Conservation (phyloP, 176 grass and related monocot species). For the Neostapfia colusana region DNA sequence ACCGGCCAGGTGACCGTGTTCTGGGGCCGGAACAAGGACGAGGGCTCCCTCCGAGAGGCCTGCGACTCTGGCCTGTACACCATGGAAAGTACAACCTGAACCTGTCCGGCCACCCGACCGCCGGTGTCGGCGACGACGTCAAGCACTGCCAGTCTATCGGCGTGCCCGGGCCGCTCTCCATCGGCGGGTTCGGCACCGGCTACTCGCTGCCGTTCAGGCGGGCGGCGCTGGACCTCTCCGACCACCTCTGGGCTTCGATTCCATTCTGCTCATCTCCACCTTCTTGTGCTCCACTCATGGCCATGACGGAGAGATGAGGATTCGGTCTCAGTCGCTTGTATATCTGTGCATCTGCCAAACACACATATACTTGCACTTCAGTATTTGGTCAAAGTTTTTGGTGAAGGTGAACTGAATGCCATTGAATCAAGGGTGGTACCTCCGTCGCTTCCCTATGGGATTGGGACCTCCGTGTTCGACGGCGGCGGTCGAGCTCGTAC, state of each 20-base stretch:
- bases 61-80: constrained; percentile 28
- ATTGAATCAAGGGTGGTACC: no score
- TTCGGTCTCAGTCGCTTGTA: no score
- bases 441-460: no score
- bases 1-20: constrained; percentile 36
- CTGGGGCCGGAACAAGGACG: constrained; percentile 34
- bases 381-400: no score
- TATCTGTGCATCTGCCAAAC: no score
- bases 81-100: not conserved
- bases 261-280: no score
- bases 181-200: constrained; percentile 23
- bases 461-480: no score
- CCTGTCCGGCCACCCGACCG: constrained; percentile 16
- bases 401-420: no score
- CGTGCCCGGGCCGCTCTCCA: not conserved
- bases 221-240: constrained; percentile 11
- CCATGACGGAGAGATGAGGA: no score
- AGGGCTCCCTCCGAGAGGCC: constrained; percentile 9
- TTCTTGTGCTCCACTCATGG: no score
- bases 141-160: constrained; percentile 22
- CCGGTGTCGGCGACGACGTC: constrained; percentile 26
- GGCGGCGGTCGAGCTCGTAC: no score
- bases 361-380: no score
- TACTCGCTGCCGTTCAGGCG: not conserved
- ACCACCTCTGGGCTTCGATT: constrained; percentile 27